Percentiles rank a stretch among this genome's conserved stretches.
phyloP scores from a whole-genome alignment of 108 stramenopile species.

The Skeletonema menzelii region DNA sequence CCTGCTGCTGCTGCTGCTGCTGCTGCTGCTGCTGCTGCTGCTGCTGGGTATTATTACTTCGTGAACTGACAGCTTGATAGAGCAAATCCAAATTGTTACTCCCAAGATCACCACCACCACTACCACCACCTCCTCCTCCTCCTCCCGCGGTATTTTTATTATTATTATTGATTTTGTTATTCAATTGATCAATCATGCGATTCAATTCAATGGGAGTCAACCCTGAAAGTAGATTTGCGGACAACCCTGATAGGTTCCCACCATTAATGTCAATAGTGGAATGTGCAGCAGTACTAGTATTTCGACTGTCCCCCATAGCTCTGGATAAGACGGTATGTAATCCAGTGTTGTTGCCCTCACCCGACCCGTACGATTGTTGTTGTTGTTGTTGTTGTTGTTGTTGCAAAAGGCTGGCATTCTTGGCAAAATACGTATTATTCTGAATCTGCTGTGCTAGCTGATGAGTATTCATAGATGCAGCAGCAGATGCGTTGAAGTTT shows the following conservation, averaged over 20 bases:
- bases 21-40: too few species aligned
- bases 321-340: neutral
- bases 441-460: neutral
- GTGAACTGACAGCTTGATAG: neutral
- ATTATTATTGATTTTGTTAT: neutral
- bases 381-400: neutral
- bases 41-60: neutral
- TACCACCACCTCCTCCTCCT: too few species aligned
- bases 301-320: neutral
- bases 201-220: neutral
- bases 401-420: neutral
- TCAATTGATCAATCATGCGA: neutral
- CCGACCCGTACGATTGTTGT: neutral
- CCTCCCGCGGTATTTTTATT: neutral
- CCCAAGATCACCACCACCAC: neutral
- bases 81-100: neutral
- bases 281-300: neutral
- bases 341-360: neutral
- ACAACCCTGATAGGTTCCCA: neutral
- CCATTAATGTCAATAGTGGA: neutral
- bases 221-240: neutral
- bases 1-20: too few species aligned
- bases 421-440: neutral
- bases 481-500: too few species aligned
- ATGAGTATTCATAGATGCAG: neutral